phyloP scores from a whole-genome alignment of 169 alveolate species.

The Cryptosporidium ubiquitum region DNA sequence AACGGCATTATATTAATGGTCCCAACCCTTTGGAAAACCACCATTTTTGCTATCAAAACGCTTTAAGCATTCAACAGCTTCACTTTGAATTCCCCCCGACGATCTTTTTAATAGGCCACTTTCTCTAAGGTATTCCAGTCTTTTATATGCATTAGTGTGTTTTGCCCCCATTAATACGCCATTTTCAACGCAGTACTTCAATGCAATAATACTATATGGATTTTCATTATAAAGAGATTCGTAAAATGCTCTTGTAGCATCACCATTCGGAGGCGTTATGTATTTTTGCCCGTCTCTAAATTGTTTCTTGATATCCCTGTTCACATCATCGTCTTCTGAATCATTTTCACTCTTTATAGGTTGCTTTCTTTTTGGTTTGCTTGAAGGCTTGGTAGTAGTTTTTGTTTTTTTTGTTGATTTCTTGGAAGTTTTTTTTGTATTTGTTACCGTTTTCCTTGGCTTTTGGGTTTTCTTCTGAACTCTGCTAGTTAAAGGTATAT shows the following conservation, averaged over 20 bases:
- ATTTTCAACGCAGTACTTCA: conserved; percentile 79
- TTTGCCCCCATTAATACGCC: conserved; percentile 53
- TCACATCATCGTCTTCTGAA: conserved; percentile 76
- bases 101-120: conserved; percentile 36
- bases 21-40: conserved; percentile 36
- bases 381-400: not conserved
- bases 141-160: conserved; percentile 16
- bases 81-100: conserved; percentile 25
- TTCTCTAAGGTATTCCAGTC: conserved; percentile 38
- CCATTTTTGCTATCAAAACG: conserved; percentile 29
- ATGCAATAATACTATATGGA: conserved; percentile 89
- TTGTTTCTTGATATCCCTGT: conserved; percentile 80
- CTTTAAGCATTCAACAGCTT: conserved; percentile 24
- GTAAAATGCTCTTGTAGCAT: conserved; percentile 91
- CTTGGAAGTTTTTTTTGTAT: conserved; percentile 1
- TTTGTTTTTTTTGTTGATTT: conserved; percentile 14
- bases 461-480: not conserved
- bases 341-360: conserved; percentile 3
- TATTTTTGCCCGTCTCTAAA: conserved; percentile 88
- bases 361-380: not conserved
- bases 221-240: conserved; percentile 89
- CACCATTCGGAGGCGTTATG: conserved; percentile 92
- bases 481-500: not conserved
- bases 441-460: not conserved
- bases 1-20: not conserved